phyloP scores from a whole-genome alignment of 169 alveolate genomes.

The Besnoitia besnoiti region DNA sequence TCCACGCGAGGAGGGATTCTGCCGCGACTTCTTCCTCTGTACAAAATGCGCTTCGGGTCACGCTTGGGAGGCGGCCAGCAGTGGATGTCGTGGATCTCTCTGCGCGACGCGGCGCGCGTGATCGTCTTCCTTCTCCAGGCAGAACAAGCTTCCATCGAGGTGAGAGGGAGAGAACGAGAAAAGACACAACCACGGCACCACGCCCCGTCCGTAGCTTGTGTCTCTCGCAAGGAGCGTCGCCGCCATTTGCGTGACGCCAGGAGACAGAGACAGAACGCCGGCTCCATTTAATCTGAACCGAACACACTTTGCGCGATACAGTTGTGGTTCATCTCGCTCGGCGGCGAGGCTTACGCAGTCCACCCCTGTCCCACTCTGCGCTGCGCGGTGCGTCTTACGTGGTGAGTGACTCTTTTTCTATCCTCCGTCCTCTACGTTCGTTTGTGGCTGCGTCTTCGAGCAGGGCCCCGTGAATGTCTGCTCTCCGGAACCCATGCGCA shows the following conservation, averaged over 20 bases:
- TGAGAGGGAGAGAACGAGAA: too few species aligned
- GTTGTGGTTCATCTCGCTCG: too few species aligned
- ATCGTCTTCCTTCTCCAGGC: not conserved
- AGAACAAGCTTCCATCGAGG: not conserved
- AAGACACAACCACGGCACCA: too few species aligned
- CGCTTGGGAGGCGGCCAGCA: slow-evolving; percentile 13
- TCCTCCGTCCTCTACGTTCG: not conserved
- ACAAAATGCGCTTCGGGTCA: not conserved
- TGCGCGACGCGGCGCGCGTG: not conserved
- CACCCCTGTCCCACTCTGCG: too few species aligned
- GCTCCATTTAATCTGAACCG: too few species aligned
- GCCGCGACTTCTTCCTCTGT: slow-evolving; percentile 9
- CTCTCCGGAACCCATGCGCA: not conserved
- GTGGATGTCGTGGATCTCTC: slow-evolving; percentile 30
- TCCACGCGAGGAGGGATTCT: not conserved
- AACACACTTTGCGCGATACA: too few species aligned
- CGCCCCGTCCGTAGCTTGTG: too few species aligned
- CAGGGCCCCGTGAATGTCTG: slow-evolving; percentile 30
- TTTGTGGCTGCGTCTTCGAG: too few species aligned
- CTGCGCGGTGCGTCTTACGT: not conserved
- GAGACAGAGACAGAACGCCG: too few species aligned
- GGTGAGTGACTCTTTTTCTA: not conserved
- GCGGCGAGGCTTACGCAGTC: too few species aligned
- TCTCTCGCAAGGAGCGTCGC: too few species aligned
- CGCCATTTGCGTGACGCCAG: too few species aligned